Evolutionary conservation across 108 stramenopile genomes (phyloP), one percentile per base, ranked within the genome.

Genomic region (Cyclotella cryptica): DNA sequence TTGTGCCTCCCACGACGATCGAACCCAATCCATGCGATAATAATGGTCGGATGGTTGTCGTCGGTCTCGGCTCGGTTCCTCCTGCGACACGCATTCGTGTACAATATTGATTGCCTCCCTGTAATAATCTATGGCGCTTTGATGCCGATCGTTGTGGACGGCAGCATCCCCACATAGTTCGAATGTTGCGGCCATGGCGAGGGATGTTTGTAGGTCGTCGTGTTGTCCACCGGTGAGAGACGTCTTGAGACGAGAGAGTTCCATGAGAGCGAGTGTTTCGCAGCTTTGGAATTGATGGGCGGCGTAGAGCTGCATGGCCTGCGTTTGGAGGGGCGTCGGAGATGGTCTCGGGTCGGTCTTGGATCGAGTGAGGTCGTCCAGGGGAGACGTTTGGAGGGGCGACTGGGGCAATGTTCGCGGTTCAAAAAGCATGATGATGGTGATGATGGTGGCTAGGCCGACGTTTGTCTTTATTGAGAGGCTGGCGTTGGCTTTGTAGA

Each of bases 111-210:
- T 80, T 29, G 86, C 81, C 21, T 86, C 69, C 3, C 90, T 81
- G 69, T 91, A 95, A 54, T 86, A 92, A 13, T 79, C 78, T 55
- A 91, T 81, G 14, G 93, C 90, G 28, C 86, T 80, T 15, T 49
- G 59, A 74, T 86, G 83, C 66, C 87, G 86, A 19, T 90, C 58
- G 24, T 84, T 81, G 11, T 53, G 41, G 22, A 79, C 80, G 40
- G 87, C 86, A 65, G 91, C 92, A 60, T 95, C 93, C 0, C 88
- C 93, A 68, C 92, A 60, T 43, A 95, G 54, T 83, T 91, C 87
- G n/a, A 67, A 58, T 0, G 84, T 71, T 10, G 64, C 55, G 14
- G 86, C 81, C 29, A 62, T 63, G 51, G 22, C 55, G 6, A 71
- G 10, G 19, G 24, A 26, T n/a, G 53, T 43, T n/a, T 68, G 26